Percentiles rank a stretch among this genome's conserved stretches.
Conservation (phyloP, 768 basidiomycete genomes). For the Kwoniella mangroviensis region DNA sequence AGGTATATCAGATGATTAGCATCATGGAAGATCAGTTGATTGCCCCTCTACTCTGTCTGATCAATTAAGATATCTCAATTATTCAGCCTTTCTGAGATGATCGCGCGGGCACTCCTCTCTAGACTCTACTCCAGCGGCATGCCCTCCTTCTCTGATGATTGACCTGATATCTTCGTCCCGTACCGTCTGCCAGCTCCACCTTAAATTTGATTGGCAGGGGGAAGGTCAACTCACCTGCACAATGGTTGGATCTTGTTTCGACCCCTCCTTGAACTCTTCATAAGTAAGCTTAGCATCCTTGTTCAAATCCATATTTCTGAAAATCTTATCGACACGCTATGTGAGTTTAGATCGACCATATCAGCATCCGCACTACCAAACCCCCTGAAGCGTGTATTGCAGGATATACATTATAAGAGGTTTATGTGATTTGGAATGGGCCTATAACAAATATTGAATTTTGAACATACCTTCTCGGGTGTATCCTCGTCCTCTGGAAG, state of each 20-base stretch:
- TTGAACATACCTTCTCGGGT: conserved; percentile 81
- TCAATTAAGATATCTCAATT: no score
- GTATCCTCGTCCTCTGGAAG: conserved; percentile 98
- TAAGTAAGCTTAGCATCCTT: conserved; percentile 91
- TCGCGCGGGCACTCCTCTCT: no score
- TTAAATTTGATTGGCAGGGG: background rate
- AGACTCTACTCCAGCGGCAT: no score
- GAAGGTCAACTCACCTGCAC: conserved; percentile 72
- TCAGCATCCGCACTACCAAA: no score
- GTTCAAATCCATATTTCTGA: conserved; percentile 94
- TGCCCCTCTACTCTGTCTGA: no score
- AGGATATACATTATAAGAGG: no score
- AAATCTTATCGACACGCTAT: conserved; percentile 98
- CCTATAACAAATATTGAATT: background rate
- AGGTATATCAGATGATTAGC: background rate
- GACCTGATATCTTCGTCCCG: background rate
- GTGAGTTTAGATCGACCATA: background rate
- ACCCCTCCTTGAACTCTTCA: conserved; percentile 97
- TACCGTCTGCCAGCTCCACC: background rate
- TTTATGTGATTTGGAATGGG: background rate
- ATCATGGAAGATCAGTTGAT: background rate
- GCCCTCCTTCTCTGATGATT: no score
- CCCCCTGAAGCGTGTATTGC: no score
- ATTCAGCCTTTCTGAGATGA: no score
- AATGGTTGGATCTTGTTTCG: conserved; percentile 98